Percentiles rank a stretch among this genome's conserved stretches.
phyloP scores from a whole-genome alignment of 2,329 filamentous ascomycete genomes.

The Fusarium penzigii region DNA sequence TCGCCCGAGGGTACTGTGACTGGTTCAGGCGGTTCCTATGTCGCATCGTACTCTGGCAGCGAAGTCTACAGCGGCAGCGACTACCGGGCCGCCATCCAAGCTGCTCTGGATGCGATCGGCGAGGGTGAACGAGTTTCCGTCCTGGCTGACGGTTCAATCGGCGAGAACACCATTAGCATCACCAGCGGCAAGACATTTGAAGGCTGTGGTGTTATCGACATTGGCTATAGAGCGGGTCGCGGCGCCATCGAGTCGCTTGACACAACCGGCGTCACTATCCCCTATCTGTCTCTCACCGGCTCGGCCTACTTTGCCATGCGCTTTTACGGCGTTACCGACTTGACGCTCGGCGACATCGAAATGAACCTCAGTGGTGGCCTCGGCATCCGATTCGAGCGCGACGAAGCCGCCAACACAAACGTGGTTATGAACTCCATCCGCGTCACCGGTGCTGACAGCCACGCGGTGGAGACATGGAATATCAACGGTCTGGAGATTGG shows the following conservation, averaged over 20 bases:
- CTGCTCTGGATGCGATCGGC: constrained; percentile 51
- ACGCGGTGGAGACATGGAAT: too few relatives aligned
- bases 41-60: constrained; percentile 6
- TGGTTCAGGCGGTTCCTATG: too few relatives aligned
- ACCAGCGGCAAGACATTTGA: constrained; percentile 56
- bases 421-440: constrained; percentile 43
- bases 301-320: constrained; percentile 57
- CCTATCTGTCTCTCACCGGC: constrained; percentile 58
- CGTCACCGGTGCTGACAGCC: too few relatives aligned
- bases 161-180: constrained; percentile 50
- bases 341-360: constrained; percentile 51
- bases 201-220: constrained; percentile 56
- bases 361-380: constrained; percentile 56
- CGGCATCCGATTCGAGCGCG: constrained; percentile 59
- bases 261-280: constrained; percentile 50
- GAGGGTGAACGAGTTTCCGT: constrained; percentile 54
- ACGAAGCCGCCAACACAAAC: constrained; percentile 51
- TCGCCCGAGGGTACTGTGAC: too few relatives aligned
- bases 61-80: constrained; percentile 52
- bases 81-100: constrained; percentile 54
- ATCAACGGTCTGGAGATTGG: too few relatives aligned
- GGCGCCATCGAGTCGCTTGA: constrained; percentile 55
- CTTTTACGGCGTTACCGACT: constrained; percentile 51
- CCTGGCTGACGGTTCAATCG: constrained; percentile 55
- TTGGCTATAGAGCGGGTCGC: constrained; percentile 40